Base-by-base conservation (phyloP, 805 yeast genomes). In the Monosporozyma aerobia region DNA sequence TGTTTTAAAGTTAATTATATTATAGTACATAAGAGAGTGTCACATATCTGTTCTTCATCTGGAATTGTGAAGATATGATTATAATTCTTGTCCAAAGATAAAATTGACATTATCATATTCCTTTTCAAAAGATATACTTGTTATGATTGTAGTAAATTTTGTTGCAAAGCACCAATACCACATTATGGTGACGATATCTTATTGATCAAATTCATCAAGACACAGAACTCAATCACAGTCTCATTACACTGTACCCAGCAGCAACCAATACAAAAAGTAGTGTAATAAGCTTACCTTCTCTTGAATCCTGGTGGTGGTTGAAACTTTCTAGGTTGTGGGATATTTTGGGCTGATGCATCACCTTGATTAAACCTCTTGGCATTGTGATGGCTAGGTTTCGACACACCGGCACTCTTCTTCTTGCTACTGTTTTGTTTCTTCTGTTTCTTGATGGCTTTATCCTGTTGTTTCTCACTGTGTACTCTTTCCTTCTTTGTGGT, bases 231-330 rank as follows among this genome's bases (percentile, higher is more conserved):
- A 27, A 7, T 32, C 11, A 32, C 35, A 32, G 14, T 32, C 11
- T 32, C 11, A 32, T 32, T 32, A 32, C 29, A 5, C 29, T 27
- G 29, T 27, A 27, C 35, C 14, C 37, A 32, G 37, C 10, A 32
- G 3, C 27, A n/a, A 13, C 9, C 23, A 11, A 5, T 19, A 22
- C 10, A 43, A 22, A 6, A 43, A 27, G 29, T 7, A 27, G 29
- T 27, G 30, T 23, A n/a, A 11, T 9, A 27, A 5, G 9, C 16
- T 47, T 37, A 46, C 44, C 54, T 62, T 58, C 59, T 67, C 44
- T 62, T 69, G 59, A 74, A 74, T 1, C 78, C 78, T 22, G 77
- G 77, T 5, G 78, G 76, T 16, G 79, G 79, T 57, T 75, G 73
- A 55, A 77, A 77, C 8, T 73, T 72, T 49, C 70, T 59, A 41